Evolutionary conservation across 176 grass and related monocot species (phyloP).

Genomic region (Eragrostis curvula): DNA sequence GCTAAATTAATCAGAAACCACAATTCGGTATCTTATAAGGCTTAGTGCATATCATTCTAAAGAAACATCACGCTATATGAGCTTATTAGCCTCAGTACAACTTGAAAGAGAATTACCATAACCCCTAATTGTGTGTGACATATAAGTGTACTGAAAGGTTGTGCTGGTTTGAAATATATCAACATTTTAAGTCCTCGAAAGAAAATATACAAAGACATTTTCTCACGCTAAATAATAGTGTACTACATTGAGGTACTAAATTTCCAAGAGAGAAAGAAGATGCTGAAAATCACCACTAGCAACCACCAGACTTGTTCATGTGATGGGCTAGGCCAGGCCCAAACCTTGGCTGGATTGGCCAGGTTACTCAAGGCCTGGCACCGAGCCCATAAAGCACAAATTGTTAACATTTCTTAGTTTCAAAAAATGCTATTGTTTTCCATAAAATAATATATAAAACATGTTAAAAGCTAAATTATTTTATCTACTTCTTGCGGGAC

Average conservation of each 20-base stretch:
- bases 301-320: background rate
- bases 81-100: background rate
- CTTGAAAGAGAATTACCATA: conserved; percentile 20
- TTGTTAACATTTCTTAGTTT: background rate
- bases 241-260: conserved; percentile 9
- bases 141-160: conserved; percentile 5
- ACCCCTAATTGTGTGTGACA: background rate
- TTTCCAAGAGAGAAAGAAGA: conserved; percentile 1
- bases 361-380: background rate
- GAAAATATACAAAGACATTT: conserved; percentile 4
- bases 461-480: background rate
- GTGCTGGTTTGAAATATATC: conserved; percentile 12
- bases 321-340: background rate
- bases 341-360: background rate
- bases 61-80: background rate
- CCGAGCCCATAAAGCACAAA: background rate
- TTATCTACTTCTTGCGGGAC: background rate
- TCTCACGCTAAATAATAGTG: background rate
- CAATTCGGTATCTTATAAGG: background rate
- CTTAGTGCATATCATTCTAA: background rate
- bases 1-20: conserved; percentile 12
- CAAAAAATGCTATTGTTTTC: background rate
- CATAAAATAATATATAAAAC: background rate
- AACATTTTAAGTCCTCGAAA: background rate
- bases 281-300: background rate